Conservation (phyloP, 2,329 filamentous ascomycete genomes). For the Akanthomyces uredinophilus region DNA sequence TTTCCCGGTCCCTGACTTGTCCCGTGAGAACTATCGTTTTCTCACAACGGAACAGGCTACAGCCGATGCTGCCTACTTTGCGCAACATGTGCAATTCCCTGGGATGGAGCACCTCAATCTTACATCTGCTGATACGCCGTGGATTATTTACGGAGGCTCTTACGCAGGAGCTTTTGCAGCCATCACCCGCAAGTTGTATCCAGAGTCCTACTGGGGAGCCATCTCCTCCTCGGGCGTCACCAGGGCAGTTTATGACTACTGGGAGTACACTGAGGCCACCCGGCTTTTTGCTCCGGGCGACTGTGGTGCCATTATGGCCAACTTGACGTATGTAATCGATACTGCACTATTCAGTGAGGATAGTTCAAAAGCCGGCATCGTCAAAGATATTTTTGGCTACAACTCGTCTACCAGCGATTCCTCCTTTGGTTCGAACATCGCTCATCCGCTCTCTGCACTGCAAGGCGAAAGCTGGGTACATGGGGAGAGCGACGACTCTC, state of each 20-base stretch:
- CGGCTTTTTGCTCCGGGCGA: slow-evolving; percentile 46
- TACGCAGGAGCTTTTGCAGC: slow-evolving; percentile 79
- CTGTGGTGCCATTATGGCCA: slow-evolving; percentile 61
- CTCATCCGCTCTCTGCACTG: slow-evolving; percentile 36
- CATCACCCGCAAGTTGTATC: slow-evolving; percentile 70
- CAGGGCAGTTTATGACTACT: slow-evolving; percentile 72
- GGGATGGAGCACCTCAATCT: slow-evolving; percentile 64
- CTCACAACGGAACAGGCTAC: slow-evolving; percentile 78
- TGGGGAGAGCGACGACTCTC: slow-evolving; percentile 32
- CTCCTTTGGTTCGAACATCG: slow-evolving; percentile 40
- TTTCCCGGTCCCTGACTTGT: slow-evolving; percentile 61
- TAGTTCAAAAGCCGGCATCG: slow-evolving; percentile 33
- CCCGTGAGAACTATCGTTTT: slow-evolving; percentile 67
- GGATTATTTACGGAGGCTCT: slow-evolving; percentile 76
- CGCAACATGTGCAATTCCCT: slow-evolving; percentile 63
- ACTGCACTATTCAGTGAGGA: slow-evolving; percentile 41
- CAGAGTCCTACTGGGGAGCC: slow-evolving; percentile 70
- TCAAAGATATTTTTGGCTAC: slow-evolving; percentile 32
- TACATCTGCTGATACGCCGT: slow-evolving; percentile 60
- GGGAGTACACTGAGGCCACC: slow-evolving; percentile 53
- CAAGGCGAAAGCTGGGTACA: slow-evolving; percentile 53
- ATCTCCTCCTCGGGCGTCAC: slow-evolving; percentile 80
- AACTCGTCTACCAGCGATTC: slow-evolving; percentile 22
- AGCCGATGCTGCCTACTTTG: slow-evolving; percentile 78
- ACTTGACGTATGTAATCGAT: slow-evolving; percentile 47